Conservation (phyloP, 2,329 filamentous ascomycete species). For the Penicillium sp. region DNA sequence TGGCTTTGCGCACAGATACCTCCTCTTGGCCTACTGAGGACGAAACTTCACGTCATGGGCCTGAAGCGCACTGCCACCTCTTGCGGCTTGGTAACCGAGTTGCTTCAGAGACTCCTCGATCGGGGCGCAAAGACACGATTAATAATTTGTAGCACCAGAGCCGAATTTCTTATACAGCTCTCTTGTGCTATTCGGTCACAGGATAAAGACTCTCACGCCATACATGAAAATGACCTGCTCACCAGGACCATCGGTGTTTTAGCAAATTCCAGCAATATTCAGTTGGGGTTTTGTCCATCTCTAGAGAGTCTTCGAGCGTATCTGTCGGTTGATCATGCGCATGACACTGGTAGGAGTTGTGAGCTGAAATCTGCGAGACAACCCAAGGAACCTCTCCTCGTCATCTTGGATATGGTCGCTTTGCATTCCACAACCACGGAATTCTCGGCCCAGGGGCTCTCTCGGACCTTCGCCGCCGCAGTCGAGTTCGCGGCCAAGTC, state of each 20-base stretch:
- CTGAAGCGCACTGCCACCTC: conserved; percentile 33
- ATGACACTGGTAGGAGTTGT: not conserved
- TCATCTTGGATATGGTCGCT: conserved; percentile 37
- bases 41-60: conserved; percentile 13
- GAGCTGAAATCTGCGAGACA: not conserved
- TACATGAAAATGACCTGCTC: conserved; percentile 43
- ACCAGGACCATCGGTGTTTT: conserved; percentile 63
- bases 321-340: conserved; percentile 50
- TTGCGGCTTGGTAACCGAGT: conserved; percentile 45
- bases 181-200: conserved; percentile 41
- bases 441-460: conserved; percentile 45
- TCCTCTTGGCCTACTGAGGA: not conserved
- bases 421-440: conserved; percentile 41
- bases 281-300: conserved; percentile 66
- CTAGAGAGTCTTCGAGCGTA: conserved; percentile 72
- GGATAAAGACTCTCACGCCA: conserved; percentile 10
- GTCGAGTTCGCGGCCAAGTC: conserved; percentile 33
- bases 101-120: conserved; percentile 60
- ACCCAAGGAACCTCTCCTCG: conserved; percentile 21
- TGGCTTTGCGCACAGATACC: not conserved
- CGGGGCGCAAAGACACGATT: conserved; percentile 55
- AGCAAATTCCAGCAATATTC: conserved; percentile 62
- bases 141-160: conserved; percentile 62
- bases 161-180: conserved; percentile 59
- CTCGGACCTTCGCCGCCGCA: conserved; percentile 37